Conservation (phyloP, 2,329 filamentous ascomycete species). For the Fusarium musae region DNA sequence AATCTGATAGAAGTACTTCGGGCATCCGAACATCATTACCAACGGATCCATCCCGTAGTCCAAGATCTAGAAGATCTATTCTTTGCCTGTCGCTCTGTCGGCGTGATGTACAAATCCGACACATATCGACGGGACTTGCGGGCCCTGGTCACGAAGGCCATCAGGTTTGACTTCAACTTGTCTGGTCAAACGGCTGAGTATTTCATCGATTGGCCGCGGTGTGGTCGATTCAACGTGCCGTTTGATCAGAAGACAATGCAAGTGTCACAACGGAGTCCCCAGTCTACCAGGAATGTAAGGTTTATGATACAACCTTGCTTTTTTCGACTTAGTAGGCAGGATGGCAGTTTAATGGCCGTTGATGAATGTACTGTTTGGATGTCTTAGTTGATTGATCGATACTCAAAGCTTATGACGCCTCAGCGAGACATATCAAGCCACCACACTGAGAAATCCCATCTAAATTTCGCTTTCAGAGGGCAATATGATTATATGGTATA, state of each 20-base stretch:
- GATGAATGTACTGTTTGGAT: no score
- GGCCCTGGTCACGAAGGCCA: background rate
- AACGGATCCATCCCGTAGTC: background rate
- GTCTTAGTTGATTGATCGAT: no score
- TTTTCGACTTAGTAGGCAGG: no score
- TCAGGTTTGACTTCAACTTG: background rate
- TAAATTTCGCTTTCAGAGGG: no score
- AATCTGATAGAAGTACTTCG: background rate
- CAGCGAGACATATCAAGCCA: no score
- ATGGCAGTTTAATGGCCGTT: no score
- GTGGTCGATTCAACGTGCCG: background rate
- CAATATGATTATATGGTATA: no score
- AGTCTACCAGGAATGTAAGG: background rate
- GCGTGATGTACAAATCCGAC: background rate
- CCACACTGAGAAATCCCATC: no score
- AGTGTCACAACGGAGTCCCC: background rate
- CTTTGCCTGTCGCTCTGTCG: background rate
- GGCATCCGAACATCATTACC: background rate
- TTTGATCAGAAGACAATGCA: background rate
- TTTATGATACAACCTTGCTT: no score
- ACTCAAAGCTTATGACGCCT: no score
- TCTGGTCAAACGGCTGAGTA: background rate
- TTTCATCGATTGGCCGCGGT: background rate
- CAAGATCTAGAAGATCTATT: background rate
- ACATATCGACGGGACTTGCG: background rate